Evolutionary conservation across 306 rosid species (phyloP), one percentile per base, ranked within the genome.

Genomic region (Acacia confusa): DNA sequence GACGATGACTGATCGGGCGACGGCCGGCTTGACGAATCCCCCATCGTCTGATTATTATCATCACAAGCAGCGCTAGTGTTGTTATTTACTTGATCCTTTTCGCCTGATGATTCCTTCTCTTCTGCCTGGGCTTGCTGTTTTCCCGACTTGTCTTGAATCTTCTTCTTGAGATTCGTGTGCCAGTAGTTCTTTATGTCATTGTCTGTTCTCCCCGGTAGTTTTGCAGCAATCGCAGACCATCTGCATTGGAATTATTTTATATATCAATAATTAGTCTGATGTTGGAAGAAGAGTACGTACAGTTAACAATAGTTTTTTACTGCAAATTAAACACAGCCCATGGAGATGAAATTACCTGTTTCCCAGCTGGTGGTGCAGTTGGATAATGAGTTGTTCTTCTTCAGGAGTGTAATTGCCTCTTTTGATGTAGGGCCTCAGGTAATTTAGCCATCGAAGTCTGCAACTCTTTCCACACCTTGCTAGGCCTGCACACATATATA

Each of bases 101-200:
- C 72, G 20, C 7, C 13, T 38, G 68, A 15, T 61, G 68, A 4
- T 2, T 27, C 38, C 19, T 63, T 14, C 69, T 63, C 41, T 15
- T 61, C 20, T 68, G 40, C 48, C n/a, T 20, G 48, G 47, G 16
- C 15, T n/a, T 13, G 34, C 27, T 27, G 34, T 61, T 12, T 27
- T 27, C n/a, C 69, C 1, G 69, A 63, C 68, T 55, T 9, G 32
- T 58, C 16, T 58, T 36, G 79, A 9, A 40, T 13, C 16, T 63
- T 68, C 52, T 69, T 84, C 58, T 80, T 84, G 55, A 84, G 81
- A 25, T 20, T 69, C 14, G 78, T 69, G 84, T 84, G 81, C 87
- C 87, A 84, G 12, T 75, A 66, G 36, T 84, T 84, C 80, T 84
- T 84, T 20, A 84, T 38, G 20, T 84, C 87, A 17, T 84, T 84